Evolutionary conservation across 441 rosid species (phyloP).

Genomic region (Biscutella laevigata): DNA sequence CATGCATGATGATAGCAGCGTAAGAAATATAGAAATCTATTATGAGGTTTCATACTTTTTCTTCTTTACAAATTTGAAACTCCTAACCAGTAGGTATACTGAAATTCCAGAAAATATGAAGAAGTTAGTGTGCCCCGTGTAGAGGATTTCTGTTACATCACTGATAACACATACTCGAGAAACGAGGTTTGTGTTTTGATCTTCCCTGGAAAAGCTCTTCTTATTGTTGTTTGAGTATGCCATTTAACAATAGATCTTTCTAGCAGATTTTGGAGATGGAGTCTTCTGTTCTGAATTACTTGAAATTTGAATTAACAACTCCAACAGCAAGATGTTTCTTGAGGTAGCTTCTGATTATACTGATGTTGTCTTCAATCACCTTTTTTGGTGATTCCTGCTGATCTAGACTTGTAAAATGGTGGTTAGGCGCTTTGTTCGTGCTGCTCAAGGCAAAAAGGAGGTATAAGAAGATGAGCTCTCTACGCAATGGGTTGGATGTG

Average conservation of each 20-base stretch:
- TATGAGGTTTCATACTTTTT: neutral
- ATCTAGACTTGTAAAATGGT: slow-evolving; percentile 16
- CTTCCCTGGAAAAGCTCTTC: neutral
- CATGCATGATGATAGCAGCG: slow-evolving; percentile 96
- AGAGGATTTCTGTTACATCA: slow-evolving; percentile 78
- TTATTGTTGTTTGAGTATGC: slow-evolving; percentile 7
- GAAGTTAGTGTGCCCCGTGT: slow-evolving; percentile 89
- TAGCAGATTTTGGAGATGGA: slow-evolving; percentile 87
- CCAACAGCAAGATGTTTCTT: slow-evolving; percentile 82
- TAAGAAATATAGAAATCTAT: slow-evolving; percentile 27
- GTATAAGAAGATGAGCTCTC: slow-evolving; percentile 42
- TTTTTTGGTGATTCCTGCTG: neutral
- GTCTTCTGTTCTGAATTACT: slow-evolving; percentile 64
- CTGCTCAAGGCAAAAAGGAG: slow-evolving; percentile 77
- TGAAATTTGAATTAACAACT: slow-evolving; percentile 87
- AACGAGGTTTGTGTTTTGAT: slow-evolving; percentile 48
- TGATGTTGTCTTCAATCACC: neutral
- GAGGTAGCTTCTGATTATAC: slow-evolving; percentile 36
- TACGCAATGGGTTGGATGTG: neutral
- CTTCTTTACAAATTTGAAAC: neutral
- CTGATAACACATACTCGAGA: slow-evolving; percentile 77
- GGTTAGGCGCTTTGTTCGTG: slow-evolving; percentile 73
- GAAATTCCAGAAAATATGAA: slow-evolving; percentile 64
- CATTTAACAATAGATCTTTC: slow-evolving; percentile 1
- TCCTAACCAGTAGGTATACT: slow-evolving; percentile 8